Evolutionary conservation across 2,329 filamentous ascomycete genomes (phyloP).

Genomic region (Monosporascus ibericus): DNA sequence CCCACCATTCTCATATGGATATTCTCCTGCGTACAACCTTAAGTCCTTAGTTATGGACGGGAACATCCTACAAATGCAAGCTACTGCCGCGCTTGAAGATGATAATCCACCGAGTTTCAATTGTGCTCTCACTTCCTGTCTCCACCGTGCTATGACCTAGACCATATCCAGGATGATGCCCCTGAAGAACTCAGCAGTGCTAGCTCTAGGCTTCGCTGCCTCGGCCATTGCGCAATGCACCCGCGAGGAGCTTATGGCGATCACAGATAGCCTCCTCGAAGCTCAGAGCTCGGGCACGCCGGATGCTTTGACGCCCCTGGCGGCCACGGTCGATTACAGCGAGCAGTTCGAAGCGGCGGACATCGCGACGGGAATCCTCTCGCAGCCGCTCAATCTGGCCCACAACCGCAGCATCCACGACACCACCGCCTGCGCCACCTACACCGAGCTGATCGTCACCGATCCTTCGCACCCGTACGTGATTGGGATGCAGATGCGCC

Average conservation of each 20-base stretch:
- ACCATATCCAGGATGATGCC: not conserved
- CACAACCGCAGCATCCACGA: conserved; percentile 31
- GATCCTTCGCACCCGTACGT: conserved; percentile 29
- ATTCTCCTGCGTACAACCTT: not conserved
- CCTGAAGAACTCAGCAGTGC: conserved; percentile 2
- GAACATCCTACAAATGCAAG: not conserved
- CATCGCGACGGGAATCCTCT: conserved; percentile 24
- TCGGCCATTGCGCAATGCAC: conserved; percentile 16
- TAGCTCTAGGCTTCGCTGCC: conserved; percentile 11
- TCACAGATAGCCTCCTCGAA: conserved; percentile 18
- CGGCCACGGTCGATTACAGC: conserved; percentile 20
- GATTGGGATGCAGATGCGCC: conserved; percentile 29
- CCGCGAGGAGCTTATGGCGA: conserved; percentile 18
- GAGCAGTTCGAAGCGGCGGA: conserved; percentile 28
- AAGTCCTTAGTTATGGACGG: not conserved
- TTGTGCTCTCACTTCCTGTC: not conserved
- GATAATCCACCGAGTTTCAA: not conserved
- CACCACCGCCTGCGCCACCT: conserved; percentile 31
- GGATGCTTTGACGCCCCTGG: conserved; percentile 10
- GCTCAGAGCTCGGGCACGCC: conserved; percentile 19
- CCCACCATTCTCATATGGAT: not conserved
- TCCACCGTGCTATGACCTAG: not conserved
- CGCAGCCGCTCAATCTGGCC: conserved; percentile 26
- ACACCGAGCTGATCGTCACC: conserved; percentile 30
- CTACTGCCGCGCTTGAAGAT: not conserved